These are phyloP conservation scores for Aspergillus puulaauensis DNA, from an alignment of 2,329 filamentous ascomycete species.

Conservation along the genomic window DNA sequence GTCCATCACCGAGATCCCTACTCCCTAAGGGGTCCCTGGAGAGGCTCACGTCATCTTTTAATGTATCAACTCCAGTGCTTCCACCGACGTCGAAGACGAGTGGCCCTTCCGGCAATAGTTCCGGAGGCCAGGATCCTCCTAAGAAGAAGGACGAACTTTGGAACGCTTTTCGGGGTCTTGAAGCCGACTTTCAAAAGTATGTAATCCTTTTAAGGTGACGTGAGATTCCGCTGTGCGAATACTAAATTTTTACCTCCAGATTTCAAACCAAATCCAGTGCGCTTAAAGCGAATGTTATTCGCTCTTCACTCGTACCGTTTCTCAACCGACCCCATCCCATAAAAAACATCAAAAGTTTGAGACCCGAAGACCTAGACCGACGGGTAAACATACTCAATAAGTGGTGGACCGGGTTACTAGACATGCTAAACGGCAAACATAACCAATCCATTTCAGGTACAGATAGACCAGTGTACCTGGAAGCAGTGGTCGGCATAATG, in stretches of 20 bases:
- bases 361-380: constrained; percentile 79
- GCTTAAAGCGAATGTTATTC: constrained; percentile 73
- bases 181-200: constrained; percentile 66
- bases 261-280: constrained; percentile 73
- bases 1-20: constrained; percentile 42
- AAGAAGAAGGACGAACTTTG: constrained; percentile 69
- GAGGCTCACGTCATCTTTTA: constrained; percentile 42
- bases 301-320: constrained; percentile 72
- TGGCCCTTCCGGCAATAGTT: constrained; percentile 39
- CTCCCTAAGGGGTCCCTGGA: constrained; percentile 47
- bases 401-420: constrained; percentile 84
- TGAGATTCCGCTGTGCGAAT: background rate
- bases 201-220: background rate
- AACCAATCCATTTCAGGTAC: constrained; percentile 77
- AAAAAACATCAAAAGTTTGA: constrained; percentile 63
- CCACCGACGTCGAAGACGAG: constrained; percentile 48
- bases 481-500: constrained; percentile 80
- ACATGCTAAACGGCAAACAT: constrained; percentile 74
- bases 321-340: constrained; percentile 69
- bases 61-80: constrained; percentile 47
- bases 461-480: constrained; percentile 78
- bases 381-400: constrained; percentile 78
- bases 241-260: constrained; percentile 30
- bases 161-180: constrained; percentile 66
- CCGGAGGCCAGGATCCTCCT: constrained; percentile 34